Evolutionary conservation across 495 filamentous ascomycete genomes (phyloP).

Genomic region (Lasiosphaeria ovina): DNA sequence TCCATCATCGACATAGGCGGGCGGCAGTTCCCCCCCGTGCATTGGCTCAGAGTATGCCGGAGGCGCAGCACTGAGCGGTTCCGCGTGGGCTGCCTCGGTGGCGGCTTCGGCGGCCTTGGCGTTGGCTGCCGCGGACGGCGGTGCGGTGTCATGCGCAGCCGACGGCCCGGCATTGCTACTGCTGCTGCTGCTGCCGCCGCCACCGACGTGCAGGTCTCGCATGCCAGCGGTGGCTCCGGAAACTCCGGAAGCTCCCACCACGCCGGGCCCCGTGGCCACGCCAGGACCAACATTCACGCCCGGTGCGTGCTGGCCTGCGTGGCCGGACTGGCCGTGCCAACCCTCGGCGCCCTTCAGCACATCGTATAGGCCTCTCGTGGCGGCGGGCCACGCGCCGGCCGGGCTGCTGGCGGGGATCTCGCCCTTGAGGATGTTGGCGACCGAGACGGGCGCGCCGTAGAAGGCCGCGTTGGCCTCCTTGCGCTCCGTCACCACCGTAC

Average conservation of each 20-base stretch:
- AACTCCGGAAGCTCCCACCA: not conserved
- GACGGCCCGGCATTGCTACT: slow-evolving; percentile 14
- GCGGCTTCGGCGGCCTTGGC: slow-evolving; percentile 31
- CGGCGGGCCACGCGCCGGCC: slow-evolving; percentile 27
- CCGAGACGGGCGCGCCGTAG: slow-evolving; percentile 63
- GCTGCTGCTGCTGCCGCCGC: not conserved
- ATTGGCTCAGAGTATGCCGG: not conserved
- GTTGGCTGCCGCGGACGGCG: slow-evolving; percentile 6
- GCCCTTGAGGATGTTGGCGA: slow-evolving; percentile 65
- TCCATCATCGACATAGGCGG: slow-evolving; percentile 3
- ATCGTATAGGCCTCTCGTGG: slow-evolving; percentile 22
- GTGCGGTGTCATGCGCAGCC: slow-evolving; percentile 1
- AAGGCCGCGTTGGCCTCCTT: slow-evolving; percentile 79
- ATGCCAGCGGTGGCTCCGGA: slow-evolving; percentile 10
- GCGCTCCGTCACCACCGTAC: slow-evolving; percentile 73
- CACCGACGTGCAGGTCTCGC: slow-evolving; percentile 10
- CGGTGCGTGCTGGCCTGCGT: slow-evolving; percentile 4
- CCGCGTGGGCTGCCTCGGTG: slow-evolving; percentile 15
- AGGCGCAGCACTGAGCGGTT: slow-evolving; percentile 1
- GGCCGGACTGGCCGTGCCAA: slow-evolving; percentile 21
- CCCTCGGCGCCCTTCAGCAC: slow-evolving; percentile 30
- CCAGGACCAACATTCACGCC: slow-evolving; percentile 2
- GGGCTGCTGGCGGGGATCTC: slow-evolving; percentile 43
- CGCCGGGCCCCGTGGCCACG: not conserved
- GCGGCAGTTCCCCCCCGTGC: not conserved